Evolutionary conservation across 2,329 filamentous ascomycete species (phyloP).

Genomic region (Fusarium siculi): DNA sequence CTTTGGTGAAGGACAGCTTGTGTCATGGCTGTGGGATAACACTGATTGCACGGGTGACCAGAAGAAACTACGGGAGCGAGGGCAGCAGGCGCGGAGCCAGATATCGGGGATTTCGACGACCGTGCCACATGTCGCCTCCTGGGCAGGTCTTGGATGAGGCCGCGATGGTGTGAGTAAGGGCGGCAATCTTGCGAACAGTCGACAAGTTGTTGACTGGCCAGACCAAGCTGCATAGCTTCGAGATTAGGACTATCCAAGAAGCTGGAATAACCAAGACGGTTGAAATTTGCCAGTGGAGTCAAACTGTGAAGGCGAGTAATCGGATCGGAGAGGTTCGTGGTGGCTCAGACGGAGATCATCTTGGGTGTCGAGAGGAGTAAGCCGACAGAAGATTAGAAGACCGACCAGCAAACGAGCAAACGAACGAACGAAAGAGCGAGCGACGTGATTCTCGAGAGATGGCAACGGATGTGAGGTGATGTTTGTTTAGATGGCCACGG

Average conservation of each 20-base stretch:
- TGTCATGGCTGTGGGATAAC: constrained; percentile 30
- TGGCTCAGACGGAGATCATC: constrained; percentile 38
- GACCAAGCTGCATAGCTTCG: constrained; percentile 42
- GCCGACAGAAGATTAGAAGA: constrained; percentile 19
- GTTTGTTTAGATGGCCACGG: constrained; percentile 18
- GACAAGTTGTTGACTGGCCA: constrained; percentile 35
- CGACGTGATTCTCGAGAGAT: constrained; percentile 30
- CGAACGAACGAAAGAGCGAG: constrained; percentile 30
- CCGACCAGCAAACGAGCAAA: constrained; percentile 21
- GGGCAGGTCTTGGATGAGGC: constrained; percentile 20
- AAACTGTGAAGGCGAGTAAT: constrained; percentile 16
- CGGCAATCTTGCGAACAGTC: constrained; percentile 31
- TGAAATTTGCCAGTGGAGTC: constrained; percentile 9
- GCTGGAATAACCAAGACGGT: constrained; percentile 9
- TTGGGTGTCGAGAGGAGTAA: constrained; percentile 33
- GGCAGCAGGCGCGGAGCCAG: constrained; percentile 35
- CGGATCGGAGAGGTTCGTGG: constrained; percentile 25
- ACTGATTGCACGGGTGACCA: constrained; percentile 15
- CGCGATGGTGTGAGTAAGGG: constrained; percentile 26
- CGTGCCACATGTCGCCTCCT: constrained; percentile 39
- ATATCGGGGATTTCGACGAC: constrained; percentile 22
- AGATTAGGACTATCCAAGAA: constrained; percentile 11
- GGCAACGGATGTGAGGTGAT: constrained; percentile 4
- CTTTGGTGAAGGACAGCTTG: constrained; percentile 13
- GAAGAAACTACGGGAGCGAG: constrained; percentile 26